Percentiles rank a stretch among this genome's conserved stretches.
Evolutionary conservation across 768 basidiomycete genomes (phyloP).

Genomic region (Russula foetens): DNA sequence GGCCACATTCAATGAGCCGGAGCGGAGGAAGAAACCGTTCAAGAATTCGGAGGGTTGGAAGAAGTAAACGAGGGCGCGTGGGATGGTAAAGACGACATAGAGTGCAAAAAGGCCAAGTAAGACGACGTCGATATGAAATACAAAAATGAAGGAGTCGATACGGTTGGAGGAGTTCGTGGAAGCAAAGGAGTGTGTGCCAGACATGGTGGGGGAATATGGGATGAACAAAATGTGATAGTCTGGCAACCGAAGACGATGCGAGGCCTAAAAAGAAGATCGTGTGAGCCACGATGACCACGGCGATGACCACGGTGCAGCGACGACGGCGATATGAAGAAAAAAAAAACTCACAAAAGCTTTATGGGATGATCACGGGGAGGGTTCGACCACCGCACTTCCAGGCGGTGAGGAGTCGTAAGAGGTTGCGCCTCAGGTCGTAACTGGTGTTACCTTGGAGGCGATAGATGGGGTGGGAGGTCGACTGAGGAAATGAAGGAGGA

Average conservation of each 20-base stretch:
- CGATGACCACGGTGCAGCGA: neutral
- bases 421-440: neutral
- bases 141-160: neutral
- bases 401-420: neutral
- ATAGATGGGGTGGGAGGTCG: neutral
- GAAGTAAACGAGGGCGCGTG: conserved; percentile 13
- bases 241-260: neutral
- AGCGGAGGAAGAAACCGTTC: conserved; percentile 14
- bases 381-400: neutral
- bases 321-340: neutral
- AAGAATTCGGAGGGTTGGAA: conserved; percentile 16
- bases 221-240: neutral
- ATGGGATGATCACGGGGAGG: neutral
- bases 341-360: neutral
- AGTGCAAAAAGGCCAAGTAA: conserved; percentile 11
- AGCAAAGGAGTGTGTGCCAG: neutral
- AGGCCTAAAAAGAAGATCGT: neutral
- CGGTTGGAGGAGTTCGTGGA: neutral
- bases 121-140: conserved; percentile 14
- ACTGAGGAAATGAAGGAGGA: neutral
- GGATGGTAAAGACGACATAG: conserved; percentile 15
- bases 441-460: neutral
- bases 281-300: neutral
- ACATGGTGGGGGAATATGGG: neutral
- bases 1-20: neutral